Evolutionary conservation across 2,329 filamentous ascomycete genomes (phyloP).

Genomic region (Shiraia sp.): DNA sequence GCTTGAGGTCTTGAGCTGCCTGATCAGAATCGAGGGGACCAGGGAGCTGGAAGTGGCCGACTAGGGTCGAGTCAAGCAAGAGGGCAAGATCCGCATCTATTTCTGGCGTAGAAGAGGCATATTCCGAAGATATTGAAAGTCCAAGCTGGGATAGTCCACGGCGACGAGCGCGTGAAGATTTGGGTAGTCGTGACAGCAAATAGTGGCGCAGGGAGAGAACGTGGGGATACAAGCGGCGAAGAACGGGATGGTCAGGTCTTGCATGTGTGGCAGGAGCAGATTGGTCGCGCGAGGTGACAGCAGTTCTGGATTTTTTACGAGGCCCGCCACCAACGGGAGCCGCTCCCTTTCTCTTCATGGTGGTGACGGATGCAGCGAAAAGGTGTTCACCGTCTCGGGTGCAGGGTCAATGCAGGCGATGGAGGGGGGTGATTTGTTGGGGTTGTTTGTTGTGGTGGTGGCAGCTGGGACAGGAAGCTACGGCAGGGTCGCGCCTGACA

Average conservation of each 20-base stretch:
- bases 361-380: conserved; percentile 6
- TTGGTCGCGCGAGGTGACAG: conserved; percentile 26
- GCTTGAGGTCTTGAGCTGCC: conserved; percentile 37
- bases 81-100: conserved; percentile 49
- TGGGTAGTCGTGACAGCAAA: conserved; percentile 67
- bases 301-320: conserved; percentile 28
- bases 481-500: conserved; percentile 1
- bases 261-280: conserved; percentile 37
- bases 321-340: conserved; percentile 19
- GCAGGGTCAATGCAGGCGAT: no score
- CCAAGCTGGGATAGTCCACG: conserved; percentile 50
- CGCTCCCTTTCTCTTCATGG: conserved; percentile 40
- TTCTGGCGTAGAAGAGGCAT: conserved; percentile 45
- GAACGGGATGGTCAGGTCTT: conserved; percentile 61
- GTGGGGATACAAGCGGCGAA: conserved; percentile 69
- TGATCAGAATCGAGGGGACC: conserved; percentile 53
- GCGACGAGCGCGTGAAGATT: conserved; percentile 62
- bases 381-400: neutral
- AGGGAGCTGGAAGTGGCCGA: conserved; percentile 56
- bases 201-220: conserved; percentile 72
- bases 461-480: no score
- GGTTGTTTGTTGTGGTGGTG: no score
- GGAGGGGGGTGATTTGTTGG: no score
- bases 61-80: conserved; percentile 71
- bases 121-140: conserved; percentile 8